A percentile compares a stretch with the other conserved stretches of the same genome.
phyloP scores from a whole-genome alignment of 768 basidiomycete species.

The Auricularia sp. region DNA sequence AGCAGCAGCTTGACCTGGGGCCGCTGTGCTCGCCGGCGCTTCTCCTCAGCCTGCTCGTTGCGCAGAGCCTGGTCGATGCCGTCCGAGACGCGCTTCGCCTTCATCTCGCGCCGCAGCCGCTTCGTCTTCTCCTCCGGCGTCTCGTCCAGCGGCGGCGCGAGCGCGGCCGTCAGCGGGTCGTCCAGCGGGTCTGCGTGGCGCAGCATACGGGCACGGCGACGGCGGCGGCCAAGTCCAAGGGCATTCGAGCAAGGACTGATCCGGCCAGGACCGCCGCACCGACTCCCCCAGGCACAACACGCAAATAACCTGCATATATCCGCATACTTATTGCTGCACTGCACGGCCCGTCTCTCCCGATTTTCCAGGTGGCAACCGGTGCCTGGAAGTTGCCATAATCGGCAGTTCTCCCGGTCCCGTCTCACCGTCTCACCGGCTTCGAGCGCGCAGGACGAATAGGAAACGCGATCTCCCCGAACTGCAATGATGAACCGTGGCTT shows the following conservation, averaged over 20 bases:
- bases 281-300: too few relatives aligned
- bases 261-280: too few relatives aligned
- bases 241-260: background rate
- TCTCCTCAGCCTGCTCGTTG: conserved; percentile 7
- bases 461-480: too few relatives aligned
- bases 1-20: conserved; percentile 30
- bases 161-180: conserved; percentile 6
- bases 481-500: too few relatives aligned
- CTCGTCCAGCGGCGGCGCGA: conserved; percentile 4
- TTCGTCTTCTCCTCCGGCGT: conserved; percentile 3
- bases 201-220: background rate
- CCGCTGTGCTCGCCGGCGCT: conserved; percentile 4
- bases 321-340: too few relatives aligned
- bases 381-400: too few relatives aligned
- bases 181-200: background rate
- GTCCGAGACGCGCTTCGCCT: conserved; percentile 4
- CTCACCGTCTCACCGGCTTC: too few relatives aligned
- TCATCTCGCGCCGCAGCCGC: conserved; percentile 1
- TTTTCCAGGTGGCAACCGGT: too few relatives aligned
- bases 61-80: conserved; percentile 4
- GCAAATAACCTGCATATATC: too few relatives aligned
- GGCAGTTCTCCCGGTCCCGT: too few relatives aligned
- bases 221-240: background rate
- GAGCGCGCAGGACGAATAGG: too few relatives aligned
- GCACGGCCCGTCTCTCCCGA: too few relatives aligned